Evolutionary conservation across 1,284 basidiomycete species (phyloP).

Genomic region (Veloporphyrellus conicus): DNA sequence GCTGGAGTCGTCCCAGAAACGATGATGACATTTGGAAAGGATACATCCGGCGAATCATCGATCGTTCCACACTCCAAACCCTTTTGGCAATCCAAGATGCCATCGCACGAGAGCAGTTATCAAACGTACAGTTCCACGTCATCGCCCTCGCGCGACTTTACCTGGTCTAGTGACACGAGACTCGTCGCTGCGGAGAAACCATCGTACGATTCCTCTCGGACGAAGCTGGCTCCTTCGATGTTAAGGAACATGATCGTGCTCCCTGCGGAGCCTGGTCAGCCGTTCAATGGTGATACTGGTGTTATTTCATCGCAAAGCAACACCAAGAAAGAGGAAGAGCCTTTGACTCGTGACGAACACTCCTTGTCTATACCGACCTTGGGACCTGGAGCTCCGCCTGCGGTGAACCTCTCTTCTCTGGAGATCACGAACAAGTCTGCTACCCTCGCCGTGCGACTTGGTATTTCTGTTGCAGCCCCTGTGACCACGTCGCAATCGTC

Average conservation of each 20-base stretch:
- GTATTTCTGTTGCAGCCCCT: conserved; percentile 2
- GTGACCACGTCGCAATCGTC: neutral
- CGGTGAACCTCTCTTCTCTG: conserved; percentile 1
- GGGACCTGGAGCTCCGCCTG: conserved; percentile 8
- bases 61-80: conserved; percentile 4
- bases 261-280: conserved; percentile 12
- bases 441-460: conserved; percentile 10
- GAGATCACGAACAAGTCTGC: conserved; percentile 13
- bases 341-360: neutral
- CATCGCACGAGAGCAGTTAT: neutral
- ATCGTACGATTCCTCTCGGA: conserved; percentile 2
- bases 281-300: neutral
- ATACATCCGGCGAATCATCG: conserved; percentile 20
- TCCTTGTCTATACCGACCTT: neutral
- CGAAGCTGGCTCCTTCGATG: neutral
- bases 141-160: conserved; percentile 11
- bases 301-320: neutral
- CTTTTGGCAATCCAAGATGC: neutral
- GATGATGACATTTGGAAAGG: conserved; percentile 25
- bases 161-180: conserved; percentile 13
- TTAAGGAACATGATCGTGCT: neutral
- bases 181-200: conserved; percentile 11
- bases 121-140: neutral
- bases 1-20: conserved; percentile 15
- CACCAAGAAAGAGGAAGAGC: neutral